A percentile compares a stretch with the other conserved stretches of the same genome.
Conservation (phyloP, 2,329 filamentous ascomycete species). For the Coniochaeta prunicola region DNA sequence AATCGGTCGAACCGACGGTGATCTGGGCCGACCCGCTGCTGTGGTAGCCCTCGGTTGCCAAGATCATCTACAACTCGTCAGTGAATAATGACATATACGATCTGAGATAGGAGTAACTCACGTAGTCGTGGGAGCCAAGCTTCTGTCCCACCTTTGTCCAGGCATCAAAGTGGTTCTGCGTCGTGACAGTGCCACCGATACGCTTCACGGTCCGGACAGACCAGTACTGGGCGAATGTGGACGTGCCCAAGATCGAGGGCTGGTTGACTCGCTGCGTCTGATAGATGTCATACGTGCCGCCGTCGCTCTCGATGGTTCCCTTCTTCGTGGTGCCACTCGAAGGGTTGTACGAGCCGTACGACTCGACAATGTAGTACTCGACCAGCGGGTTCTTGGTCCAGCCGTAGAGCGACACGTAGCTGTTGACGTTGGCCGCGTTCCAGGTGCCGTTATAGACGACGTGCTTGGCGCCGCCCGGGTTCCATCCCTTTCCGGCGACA, state of each 20-base stretch:
- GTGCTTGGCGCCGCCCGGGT: conserved; percentile 33
- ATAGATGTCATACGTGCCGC: conserved; percentile 45
- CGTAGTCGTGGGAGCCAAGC: conserved; percentile 41
- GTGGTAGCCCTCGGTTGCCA: conserved; percentile 1
- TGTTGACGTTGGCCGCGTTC: conserved; percentile 20
- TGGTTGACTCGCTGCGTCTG: conserved; percentile 38
- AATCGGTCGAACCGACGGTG: not conserved
- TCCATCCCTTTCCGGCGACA: conserved; percentile 52
- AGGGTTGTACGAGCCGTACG: conserved; percentile 39
- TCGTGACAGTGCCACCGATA: conserved; percentile 42
- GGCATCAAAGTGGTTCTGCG: conserved; percentile 42
- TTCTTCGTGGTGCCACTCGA: conserved; percentile 33
- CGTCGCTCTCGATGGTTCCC: conserved; percentile 43
- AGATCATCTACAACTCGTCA: not conserved
- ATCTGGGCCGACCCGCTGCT: not conserved
- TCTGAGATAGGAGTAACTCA: conserved; percentile 19
- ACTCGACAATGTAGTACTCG: conserved; percentile 52
- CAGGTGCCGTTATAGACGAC: conserved; percentile 27
- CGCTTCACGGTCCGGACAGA: conserved; percentile 37
- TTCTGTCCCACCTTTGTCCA: conserved; percentile 40
- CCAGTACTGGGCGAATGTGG: conserved; percentile 46
- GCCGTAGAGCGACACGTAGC: conserved; percentile 48
- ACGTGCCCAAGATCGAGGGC: conserved; percentile 41
- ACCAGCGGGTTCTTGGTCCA: conserved; percentile 45
- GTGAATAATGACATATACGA: not conserved